Conservation (phyloP, 164 flowering plant genomes). For the Magnolia officinalis region DNA sequence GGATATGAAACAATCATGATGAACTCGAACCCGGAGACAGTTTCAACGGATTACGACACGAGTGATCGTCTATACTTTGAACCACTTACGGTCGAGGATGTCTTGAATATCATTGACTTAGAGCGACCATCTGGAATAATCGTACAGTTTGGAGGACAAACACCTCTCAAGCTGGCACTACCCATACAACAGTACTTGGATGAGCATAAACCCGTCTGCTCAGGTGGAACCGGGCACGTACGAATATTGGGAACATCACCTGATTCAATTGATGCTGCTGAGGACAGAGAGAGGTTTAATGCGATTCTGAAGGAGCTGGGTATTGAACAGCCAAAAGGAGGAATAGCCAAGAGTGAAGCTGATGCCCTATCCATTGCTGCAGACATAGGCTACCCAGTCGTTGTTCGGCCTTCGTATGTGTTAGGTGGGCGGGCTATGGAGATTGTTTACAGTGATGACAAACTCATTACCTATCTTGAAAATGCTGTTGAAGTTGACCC, state of each 20-base stretch:
- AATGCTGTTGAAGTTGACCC: constrained; percentile 85
- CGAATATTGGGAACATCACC: constrained; percentile 89
- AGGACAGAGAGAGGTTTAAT: constrained; percentile 83
- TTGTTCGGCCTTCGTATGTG: constrained; percentile 87
- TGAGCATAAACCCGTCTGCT: constrained; percentile 44
- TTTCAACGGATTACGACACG: constrained; percentile 95
- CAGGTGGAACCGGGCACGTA: constrained; percentile 65
- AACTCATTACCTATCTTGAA: constrained; percentile 65
- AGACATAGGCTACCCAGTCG: constrained; percentile 82
- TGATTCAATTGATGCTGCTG: constrained; percentile 91
- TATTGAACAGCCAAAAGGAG: constrained; percentile 84
- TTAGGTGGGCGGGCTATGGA: constrained; percentile 96
- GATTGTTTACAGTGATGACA: constrained; percentile 77
- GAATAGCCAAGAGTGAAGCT: constrained; percentile 74
- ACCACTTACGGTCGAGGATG: constrained; percentile 93
- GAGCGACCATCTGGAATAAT: constrained; percentile 92
- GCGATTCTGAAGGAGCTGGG: constrained; percentile 60
- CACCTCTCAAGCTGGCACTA: constrained; percentile 76
- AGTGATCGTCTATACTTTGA: constrained; percentile 97
- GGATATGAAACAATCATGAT: constrained; percentile 95
- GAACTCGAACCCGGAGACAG: constrained; percentile 98
- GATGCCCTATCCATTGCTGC: constrained; percentile 75
- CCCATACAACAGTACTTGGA: constrained; percentile 75
- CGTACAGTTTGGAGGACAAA: constrained; percentile 93
- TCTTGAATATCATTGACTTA: constrained; percentile 70